A percentile compares a stretch with the other conserved stretches of the same genome.
phyloP scores from a whole-genome alignment of 345 rosid genomes.

The Gossypium thurberi region DNA sequence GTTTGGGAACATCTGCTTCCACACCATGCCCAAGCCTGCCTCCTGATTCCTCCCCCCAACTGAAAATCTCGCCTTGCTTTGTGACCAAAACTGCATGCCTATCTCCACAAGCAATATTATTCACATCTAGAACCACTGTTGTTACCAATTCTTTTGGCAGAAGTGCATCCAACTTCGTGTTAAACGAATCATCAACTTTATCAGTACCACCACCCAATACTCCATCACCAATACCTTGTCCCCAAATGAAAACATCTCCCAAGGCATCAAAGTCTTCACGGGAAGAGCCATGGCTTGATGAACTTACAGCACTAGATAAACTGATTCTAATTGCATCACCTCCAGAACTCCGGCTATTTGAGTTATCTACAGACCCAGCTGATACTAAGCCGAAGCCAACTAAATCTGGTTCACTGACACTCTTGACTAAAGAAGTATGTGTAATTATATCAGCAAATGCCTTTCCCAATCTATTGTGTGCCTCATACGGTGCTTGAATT shows the following conservation, averaged over 20 bases:
- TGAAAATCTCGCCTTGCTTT: slow-evolving; percentile 75
- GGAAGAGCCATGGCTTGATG: slow-evolving; percentile 79
- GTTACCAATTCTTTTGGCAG: slow-evolving; percentile 78
- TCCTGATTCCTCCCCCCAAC: slow-evolving; percentile 85
- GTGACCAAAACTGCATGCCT: slow-evolving; percentile 80
- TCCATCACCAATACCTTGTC: slow-evolving; percentile 67
- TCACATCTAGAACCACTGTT: slow-evolving; percentile 61
- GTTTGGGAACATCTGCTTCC: slow-evolving; percentile 43
- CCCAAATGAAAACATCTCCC: slow-evolving; percentile 90
- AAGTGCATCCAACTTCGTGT: slow-evolving; percentile 42
- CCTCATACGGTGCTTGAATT: slow-evolving; percentile 37
- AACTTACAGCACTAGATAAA: slow-evolving; percentile 76
- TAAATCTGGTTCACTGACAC: slow-evolving; percentile 37
- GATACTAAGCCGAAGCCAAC: slow-evolving; percentile 26
- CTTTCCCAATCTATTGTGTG: slow-evolving; percentile 59
- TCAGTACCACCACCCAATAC: slow-evolving; percentile 43
- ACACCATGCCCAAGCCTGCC: slow-evolving; percentile 90
- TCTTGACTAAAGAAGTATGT: slow-evolving; percentile 44
- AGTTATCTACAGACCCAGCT: slow-evolving; percentile 29
- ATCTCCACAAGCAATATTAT: slow-evolving; percentile 71
- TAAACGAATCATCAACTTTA: slow-evolving; percentile 26
- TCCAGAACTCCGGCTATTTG: slow-evolving; percentile 50
- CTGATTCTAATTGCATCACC: slow-evolving; percentile 60
- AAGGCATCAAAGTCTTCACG: slow-evolving; percentile 76
- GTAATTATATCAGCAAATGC: slow-evolving; percentile 62